These are phyloP conservation scores for Comarum palustre DNA, from an alignment of 306 rosid genomes.

Conservation along the genomic window DNA sequence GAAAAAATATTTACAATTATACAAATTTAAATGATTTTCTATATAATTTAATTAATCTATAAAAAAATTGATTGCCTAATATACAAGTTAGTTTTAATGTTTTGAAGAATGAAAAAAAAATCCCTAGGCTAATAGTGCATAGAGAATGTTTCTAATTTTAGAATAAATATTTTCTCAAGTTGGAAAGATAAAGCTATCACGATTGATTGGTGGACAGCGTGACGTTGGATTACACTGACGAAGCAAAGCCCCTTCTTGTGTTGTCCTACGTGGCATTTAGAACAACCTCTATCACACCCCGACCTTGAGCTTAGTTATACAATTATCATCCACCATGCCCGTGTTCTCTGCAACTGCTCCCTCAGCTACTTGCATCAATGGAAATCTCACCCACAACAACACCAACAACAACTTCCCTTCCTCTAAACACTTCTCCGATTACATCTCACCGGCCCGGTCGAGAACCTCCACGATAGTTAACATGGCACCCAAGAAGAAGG, in stretches of 20 bases:
- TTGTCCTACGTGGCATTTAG: neutral
- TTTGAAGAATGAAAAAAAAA: no score
- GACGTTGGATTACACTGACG: conserved; percentile 9
- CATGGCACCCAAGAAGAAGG: conserved; percentile 82
- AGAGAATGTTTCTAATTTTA: neutral
- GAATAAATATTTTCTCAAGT: neutral
- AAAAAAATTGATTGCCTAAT: no score
- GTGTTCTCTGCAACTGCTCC: conserved; percentile 43
- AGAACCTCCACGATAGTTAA: conserved; percentile 49
- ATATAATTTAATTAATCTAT: no score
- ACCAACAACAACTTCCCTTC: conserved; percentile 25
- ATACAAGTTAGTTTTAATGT: no score
- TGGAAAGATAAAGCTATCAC: conserved; percentile 46
- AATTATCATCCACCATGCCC: conserved; percentile 53
- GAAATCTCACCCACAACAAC: conserved; percentile 27
- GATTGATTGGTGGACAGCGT: conserved; percentile 47
- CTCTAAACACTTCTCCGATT: conserved; percentile 24
- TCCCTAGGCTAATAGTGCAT: no score
- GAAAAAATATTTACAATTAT: no score
- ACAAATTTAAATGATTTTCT: no score
- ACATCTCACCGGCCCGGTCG: conserved; percentile 14
- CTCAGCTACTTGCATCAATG: conserved; percentile 39
- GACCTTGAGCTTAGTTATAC: neutral
- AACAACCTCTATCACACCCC: neutral
- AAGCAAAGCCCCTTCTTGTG: neutral